Evolutionary conservation across 2,329 filamentous ascomycete genomes (phyloP).

Genomic region (Stagonosporopsis cucurbitacearum): DNA sequence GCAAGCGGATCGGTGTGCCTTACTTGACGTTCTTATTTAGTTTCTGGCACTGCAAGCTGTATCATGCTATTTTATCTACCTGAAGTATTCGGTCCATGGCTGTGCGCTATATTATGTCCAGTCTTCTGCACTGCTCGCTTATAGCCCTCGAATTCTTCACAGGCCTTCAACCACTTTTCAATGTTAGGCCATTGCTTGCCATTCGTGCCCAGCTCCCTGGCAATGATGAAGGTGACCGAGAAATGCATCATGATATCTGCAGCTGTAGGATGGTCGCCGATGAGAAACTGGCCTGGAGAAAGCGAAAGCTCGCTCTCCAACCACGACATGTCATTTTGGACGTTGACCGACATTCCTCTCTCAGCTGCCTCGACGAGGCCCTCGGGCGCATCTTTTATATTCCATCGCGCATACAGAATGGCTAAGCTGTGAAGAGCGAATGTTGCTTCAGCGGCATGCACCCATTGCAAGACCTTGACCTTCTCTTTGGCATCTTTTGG

Average conservation of each 20-base stretch:
- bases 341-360: slow-evolving; percentile 50
- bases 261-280: slow-evolving; percentile 51
- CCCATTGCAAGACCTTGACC: slow-evolving; percentile 51
- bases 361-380: slow-evolving; percentile 48
- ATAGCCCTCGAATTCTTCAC: slow-evolving; percentile 46
- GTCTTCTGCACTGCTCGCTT: slow-evolving; percentile 52
- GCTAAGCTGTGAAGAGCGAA: slow-evolving; percentile 55
- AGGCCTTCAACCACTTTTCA: slow-evolving; percentile 48
- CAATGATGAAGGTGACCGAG: slow-evolving; percentile 50
- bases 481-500: slow-evolving; percentile 44
- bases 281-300: slow-evolving; percentile 49
- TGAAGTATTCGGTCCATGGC: slow-evolving; percentile 1
- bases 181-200: slow-evolving; percentile 36
- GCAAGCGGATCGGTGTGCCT: neutral
- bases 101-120: slow-evolving; percentile 32
- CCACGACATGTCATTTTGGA: slow-evolving; percentile 55
- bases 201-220: slow-evolving; percentile 45
- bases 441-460: slow-evolving; percentile 57
- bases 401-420: slow-evolving; percentile 55
- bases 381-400: slow-evolving; percentile 38
- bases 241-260: slow-evolving; percentile 58
- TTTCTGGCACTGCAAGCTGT: neutral
- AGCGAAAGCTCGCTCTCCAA: slow-evolving; percentile 52
- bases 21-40: neutral
- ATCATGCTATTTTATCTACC: neutral